These are phyloP conservation scores for Cyberlindnera mississippiensis DNA, from an alignment of 805 yeast species.

Conservation along the genomic window DNA sequence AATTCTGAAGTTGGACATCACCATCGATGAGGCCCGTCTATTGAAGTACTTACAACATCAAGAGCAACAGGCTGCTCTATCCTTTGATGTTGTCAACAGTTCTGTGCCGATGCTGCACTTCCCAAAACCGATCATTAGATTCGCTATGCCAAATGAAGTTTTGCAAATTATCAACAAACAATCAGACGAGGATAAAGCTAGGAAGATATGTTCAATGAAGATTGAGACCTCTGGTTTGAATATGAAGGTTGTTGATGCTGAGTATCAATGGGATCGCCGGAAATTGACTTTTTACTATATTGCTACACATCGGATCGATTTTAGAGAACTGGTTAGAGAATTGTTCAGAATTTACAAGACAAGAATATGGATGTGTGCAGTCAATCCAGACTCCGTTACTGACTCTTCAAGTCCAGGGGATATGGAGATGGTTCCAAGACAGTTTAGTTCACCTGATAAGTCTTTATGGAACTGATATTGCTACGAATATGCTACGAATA, in stretches of 20 bases:
- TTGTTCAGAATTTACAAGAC: constrained; percentile 73
- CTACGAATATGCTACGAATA: no score
- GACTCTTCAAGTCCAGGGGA: background rate
- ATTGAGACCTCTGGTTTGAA: constrained; percentile 19
- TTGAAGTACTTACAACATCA: constrained; percentile 72
- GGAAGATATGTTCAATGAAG: constrained; percentile 25
- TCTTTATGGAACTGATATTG: constrained; percentile 8
- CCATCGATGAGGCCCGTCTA: constrained; percentile 62
- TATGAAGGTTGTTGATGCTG: constrained; percentile 68
- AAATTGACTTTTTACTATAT: constrained; percentile 70
- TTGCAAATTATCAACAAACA: constrained; percentile 58
- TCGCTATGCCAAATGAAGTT: constrained; percentile 71
- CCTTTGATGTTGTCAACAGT: constrained; percentile 18
- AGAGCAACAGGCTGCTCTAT: constrained; percentile 56
- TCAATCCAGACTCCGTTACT: constrained; percentile 25
- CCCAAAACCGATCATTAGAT: constrained; percentile 71
- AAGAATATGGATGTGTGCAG: constrained; percentile 83
- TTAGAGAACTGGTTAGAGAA: constrained; percentile 69
- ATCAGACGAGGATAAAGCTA: constrained; percentile 68
- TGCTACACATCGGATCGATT: constrained; percentile 67
- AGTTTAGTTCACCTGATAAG: constrained; percentile 15
- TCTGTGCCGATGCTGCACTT: constrained; percentile 33
- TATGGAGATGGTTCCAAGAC: constrained; percentile 16
- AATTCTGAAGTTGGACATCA: constrained; percentile 62
- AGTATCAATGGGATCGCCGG: constrained; percentile 77